Evolutionary conservation across 345 rosid species (phyloP), one percentile per base, ranked within the genome.

Genomic region (Triadica sebifera): DNA sequence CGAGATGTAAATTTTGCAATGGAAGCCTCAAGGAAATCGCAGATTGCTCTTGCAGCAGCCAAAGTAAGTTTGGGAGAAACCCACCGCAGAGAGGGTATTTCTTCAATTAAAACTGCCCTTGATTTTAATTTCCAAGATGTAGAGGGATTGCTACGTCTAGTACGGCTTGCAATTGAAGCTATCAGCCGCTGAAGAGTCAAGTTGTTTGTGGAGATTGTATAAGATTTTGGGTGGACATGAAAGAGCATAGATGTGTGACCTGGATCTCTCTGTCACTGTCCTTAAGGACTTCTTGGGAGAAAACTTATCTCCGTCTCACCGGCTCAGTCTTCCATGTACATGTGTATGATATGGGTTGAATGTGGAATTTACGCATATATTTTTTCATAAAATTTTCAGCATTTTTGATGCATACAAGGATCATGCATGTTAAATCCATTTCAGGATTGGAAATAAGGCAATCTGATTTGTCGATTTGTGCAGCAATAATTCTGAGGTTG

Each of bases 1-100:
- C 97, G 90, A 70, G 87, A 96, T 62, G 90, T 91, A 71, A 86
- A 79, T 82, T 83, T 78, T 83, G 98, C 97, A 46, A 89, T 96
- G 96, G 98, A 93, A 74, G 99, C 99, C 74, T 87, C 99, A n/a
- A 91, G 90, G 79, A 96, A 88, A 83, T 90, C 97, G 47, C 86
- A 78, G 51, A 73, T 67, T 77, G 90, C 99, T 37, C 86, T 91
- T 80, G 85, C 83, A 46, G 90, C 90, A 76, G 90, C 87, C 77
- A 83, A 74, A 74, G 79, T 65, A 29, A 84, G 80, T 77, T 74
- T 78, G 62, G 90, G 75, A 73, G 97, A 89, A 71, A 82, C 77
- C 76, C 90, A 81, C 61, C 59, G 74, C 49, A 83, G 81, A 82
- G 99, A 96, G 65, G 86, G 84, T 78, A 77, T 91, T 67, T 65